Conservation (phyloP, 306 rosid species). For the Luffa acutangula region DNA sequence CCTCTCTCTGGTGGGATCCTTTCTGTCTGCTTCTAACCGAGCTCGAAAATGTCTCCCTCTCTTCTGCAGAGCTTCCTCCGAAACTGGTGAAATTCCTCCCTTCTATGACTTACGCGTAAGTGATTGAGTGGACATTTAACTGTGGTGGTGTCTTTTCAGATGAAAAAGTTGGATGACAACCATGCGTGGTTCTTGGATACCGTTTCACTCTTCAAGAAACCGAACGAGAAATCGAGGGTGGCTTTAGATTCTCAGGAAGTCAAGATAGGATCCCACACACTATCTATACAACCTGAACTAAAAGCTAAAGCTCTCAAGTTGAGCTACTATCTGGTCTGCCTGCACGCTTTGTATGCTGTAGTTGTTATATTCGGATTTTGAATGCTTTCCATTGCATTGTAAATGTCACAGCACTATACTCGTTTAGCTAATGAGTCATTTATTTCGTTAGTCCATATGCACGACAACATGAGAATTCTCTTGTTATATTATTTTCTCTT, state of each 20-base stretch:
- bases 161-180: constrained; percentile 58
- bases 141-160: constrained; percentile 28
- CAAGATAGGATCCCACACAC: constrained; percentile 51
- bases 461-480: not conserved
- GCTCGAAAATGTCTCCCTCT: constrained; percentile 56
- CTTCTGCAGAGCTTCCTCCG: constrained; percentile 45
- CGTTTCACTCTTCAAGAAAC: constrained; percentile 50
- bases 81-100: constrained; percentile 34
- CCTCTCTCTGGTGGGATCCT: constrained; percentile 91
- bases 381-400: not conserved
- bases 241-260: constrained; percentile 54
- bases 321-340: constrained; percentile 65
- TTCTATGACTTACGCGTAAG: not conserved
- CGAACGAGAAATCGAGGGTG: constrained; percentile 58
- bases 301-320: constrained; percentile 60
- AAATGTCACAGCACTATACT: not conserved
- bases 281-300: constrained; percentile 45
- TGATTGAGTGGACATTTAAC: not conserved
- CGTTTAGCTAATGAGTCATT: not conserved
- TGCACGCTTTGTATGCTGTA: not conserved
- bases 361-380: not conserved
- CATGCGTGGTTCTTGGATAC: constrained; percentile 64
- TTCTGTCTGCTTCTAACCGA: constrained; percentile 55
- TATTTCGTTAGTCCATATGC: not conserved
- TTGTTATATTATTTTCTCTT: not conserved